Evolutionary conservation across 768 basidiomycete genomes (phyloP).

Genomic region (Tylopilus sp.): DNA sequence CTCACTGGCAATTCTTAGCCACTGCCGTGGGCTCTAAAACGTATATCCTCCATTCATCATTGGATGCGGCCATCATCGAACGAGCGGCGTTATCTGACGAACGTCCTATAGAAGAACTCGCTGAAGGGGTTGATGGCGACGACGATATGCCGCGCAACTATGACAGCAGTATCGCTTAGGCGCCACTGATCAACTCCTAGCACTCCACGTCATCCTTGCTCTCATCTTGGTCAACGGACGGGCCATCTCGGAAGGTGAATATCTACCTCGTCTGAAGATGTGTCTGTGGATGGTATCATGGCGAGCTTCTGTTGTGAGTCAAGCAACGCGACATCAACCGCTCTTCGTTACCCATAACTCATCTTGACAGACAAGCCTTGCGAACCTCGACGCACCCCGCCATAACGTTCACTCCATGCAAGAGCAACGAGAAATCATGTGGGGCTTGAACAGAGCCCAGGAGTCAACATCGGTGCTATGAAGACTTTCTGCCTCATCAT

Average conservation of each 20-base stretch:
- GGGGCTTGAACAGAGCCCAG: too few species aligned
- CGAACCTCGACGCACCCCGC: too few species aligned
- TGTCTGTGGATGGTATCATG: too few species aligned
- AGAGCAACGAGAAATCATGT: too few species aligned
- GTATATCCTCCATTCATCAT: slow-evolving; percentile 77
- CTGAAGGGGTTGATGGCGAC: slow-evolving; percentile 46
- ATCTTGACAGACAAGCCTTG: too few species aligned
- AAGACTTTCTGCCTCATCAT: too few species aligned
- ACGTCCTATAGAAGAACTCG: slow-evolving; percentile 43
- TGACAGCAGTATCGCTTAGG: slow-evolving; percentile 75
- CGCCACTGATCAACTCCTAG: slow-evolving; percentile 58
- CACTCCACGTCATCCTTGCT: slow-evolving; percentile 74
- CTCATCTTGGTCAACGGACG: slow-evolving; percentile 79
- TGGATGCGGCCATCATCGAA: slow-evolving; percentile 61
- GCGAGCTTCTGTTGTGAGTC: too few species aligned
- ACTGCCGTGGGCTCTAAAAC: slow-evolving; percentile 64
- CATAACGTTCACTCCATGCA: too few species aligned
- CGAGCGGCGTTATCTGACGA: slow-evolving; percentile 51
- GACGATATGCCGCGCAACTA: slow-evolving; percentile 50
- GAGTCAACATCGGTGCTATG: too few species aligned
- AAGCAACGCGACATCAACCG: too few species aligned
- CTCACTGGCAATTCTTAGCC: slow-evolving; percentile 32
- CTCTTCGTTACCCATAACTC: too few species aligned
- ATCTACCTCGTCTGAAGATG: neutral
- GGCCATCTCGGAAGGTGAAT: slow-evolving; percentile 66